A percentile compares a stretch with the other conserved stretches of the same genome.
Conservation (phyloP, 257 asterid species). For the Scutellaria barbata region DNA sequence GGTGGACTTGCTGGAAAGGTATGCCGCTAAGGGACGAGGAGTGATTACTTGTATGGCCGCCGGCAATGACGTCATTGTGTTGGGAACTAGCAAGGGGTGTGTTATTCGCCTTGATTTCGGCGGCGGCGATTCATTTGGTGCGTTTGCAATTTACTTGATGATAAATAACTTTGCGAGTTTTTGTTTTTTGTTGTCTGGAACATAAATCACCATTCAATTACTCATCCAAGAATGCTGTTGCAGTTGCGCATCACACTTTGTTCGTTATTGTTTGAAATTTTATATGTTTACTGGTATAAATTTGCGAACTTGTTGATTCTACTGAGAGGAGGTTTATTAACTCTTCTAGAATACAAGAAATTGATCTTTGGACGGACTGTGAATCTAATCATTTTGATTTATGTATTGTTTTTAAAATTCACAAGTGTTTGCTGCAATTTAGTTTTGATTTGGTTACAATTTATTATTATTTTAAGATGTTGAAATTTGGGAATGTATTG, state of each 20-base stretch:
- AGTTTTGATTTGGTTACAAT: slow-evolving; percentile 22
- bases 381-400: neutral
- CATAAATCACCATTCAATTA: neutral
- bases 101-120: slow-evolving; percentile 95
- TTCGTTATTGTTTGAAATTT: slow-evolving; percentile 4
- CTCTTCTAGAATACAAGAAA: slow-evolving; percentile 6
- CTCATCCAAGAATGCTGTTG: slow-evolving; percentile 4
- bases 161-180: slow-evolving; percentile 1
- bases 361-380: slow-evolving; percentile 19
- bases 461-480: neutral
- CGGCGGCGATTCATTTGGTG: slow-evolving; percentile 84
- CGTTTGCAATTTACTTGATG: slow-evolving; percentile 1
- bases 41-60: slow-evolving; percentile 93
- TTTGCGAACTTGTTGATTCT: slow-evolving; percentile 2
- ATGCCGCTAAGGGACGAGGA: slow-evolving; percentile 92
- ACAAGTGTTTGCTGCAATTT: neutral
- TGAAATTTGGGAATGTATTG: slow-evolving; percentile 20
- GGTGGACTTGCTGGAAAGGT: slow-evolving; percentile 87
- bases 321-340: neutral
- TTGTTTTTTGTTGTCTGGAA: slow-evolving; percentile 20
- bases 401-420: too few species aligned
- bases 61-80: slow-evolving; percentile 85
- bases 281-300: slow-evolving; percentile 1
- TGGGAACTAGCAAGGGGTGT: slow-evolving; percentile 97
- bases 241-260: slow-evolving; percentile 14